Base-by-base conservation (phyloP, 352 stramenopile species). In the Phytopythium sindhum region DNA sequence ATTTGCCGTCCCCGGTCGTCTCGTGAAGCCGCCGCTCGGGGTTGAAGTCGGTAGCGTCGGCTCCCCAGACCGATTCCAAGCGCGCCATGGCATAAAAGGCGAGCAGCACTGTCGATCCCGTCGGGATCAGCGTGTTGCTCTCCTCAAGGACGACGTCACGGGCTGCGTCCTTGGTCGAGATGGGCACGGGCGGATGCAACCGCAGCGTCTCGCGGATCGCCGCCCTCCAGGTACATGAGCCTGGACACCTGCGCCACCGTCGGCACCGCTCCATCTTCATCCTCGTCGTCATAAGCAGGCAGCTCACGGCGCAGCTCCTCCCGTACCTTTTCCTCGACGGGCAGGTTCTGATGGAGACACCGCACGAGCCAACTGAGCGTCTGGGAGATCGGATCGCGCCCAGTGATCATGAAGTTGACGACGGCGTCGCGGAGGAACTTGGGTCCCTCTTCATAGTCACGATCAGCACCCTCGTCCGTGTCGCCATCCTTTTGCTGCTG, bases 1-100 rank as follows among this genome's bases (percentile, higher is more conserved):
- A 21, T 53, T 81, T 82, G 5, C 11, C 26, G n/a, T 17, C 19
- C 0, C 66, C 69, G 0, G 74, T 77, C 7, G 47, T 12, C 7
- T 65, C 14, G 42, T 90, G 75, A 51, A 93, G 72, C 73, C 74
- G 91, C 7, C 86, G 78, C 44, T 93, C 80, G 0, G 86, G 86
- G 17, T 78, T 86, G 64, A 89, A 90, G 26, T 76, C 57, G 14
- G 60, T 45, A 21, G 78, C 78, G 48, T 95, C 84, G 0, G 51
- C 39, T 2, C 80, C 83, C 85, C 85, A 94, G 0, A 94, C 63
- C 15, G 74, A 57, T 33, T 61, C 39, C 64, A 85, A 78, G 35
- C 84, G 71, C 3, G 69, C 85, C n/a, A 92, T 69, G 0, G 60
- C 70, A 64, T 89, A 95, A 28, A 72, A 77, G 1, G 70, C 57